Conservation (phyloP, 2,329 filamentous ascomycete species). For the Ampelomyces quisqualis region DNA sequence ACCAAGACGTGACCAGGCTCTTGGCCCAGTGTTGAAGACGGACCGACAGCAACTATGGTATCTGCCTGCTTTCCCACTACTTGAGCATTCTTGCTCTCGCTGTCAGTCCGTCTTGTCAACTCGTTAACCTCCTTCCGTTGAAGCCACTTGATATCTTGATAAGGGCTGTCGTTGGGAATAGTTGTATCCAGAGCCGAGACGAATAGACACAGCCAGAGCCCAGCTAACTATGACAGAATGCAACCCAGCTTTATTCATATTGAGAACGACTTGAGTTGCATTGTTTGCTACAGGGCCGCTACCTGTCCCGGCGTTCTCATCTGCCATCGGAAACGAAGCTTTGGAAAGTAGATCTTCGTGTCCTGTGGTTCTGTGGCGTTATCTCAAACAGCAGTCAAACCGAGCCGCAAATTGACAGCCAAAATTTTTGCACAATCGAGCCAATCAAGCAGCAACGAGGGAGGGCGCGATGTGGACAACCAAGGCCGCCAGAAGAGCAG, state of each 20-base stretch:
- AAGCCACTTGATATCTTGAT: slow-evolving; percentile 35
- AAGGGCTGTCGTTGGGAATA: slow-evolving; percentile 36
- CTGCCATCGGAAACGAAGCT: slow-evolving; percentile 2
- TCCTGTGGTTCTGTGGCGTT: too few relatives aligned
- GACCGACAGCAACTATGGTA: neutral
- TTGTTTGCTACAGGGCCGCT: slow-evolving; percentile 1
- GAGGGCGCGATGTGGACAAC: too few relatives aligned
- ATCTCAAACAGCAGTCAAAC: too few relatives aligned
- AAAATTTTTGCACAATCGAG: too few relatives aligned
- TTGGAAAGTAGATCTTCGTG: too few relatives aligned
- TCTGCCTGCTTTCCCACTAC: neutral
- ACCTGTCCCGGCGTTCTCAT: neutral
- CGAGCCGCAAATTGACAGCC: too few relatives aligned
- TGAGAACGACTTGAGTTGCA: slow-evolving; percentile 13
- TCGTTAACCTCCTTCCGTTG: slow-evolving; percentile 29
- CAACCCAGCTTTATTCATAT: slow-evolving; percentile 24
- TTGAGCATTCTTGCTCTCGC: slow-evolving; percentile 2
- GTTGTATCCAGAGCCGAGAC: slow-evolving; percentile 37
- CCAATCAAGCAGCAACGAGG: too few relatives aligned
- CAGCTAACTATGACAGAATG: slow-evolving; percentile 33
- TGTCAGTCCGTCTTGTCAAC: slow-evolving; percentile 17
- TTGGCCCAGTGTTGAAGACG: neutral
- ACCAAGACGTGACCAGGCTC: too few relatives aligned
- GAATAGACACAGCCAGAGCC: slow-evolving; percentile 39
- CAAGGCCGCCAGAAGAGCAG: too few relatives aligned